Conservation (phyloP, 2,329 filamentous ascomycete species). For the Aureobasidium sp. region DNA sequence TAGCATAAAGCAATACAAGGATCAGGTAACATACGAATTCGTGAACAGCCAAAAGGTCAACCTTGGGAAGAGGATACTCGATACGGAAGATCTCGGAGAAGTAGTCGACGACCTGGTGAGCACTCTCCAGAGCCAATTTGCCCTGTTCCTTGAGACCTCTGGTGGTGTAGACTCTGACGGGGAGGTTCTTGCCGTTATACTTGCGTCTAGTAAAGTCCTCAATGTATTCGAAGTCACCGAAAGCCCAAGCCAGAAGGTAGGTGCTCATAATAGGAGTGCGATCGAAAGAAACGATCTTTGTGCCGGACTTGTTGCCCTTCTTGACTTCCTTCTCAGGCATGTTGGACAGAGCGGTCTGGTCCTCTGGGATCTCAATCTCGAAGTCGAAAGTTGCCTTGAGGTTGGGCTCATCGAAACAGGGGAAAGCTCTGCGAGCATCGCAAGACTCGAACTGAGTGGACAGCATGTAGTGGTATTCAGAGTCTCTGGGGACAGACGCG, state of each 20-base stretch:
- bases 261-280: constrained; percentile 83
- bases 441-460: constrained; percentile 97
- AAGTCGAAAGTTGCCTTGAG: constrained; percentile 96
- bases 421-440: constrained; percentile 89
- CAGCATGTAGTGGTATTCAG: constrained; percentile 60
- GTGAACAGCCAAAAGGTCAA: constrained; percentile 82
- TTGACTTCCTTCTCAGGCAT: constrained; percentile 78
- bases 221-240: constrained; percentile 95
- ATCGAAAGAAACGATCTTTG: constrained; percentile 68
- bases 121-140: constrained; percentile 80
- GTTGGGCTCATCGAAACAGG: constrained; percentile 97
- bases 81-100: constrained; percentile 93
- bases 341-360: constrained; percentile 85
- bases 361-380: constrained; percentile 80
- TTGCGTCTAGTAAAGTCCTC: constrained; percentile 83
- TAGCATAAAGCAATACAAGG: neutral
- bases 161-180: constrained; percentile 93
- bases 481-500: constrained; percentile 68
- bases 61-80: constrained; percentile 88
- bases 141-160: constrained; percentile 91
- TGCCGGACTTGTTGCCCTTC: constrained; percentile 58
- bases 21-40: constrained; percentile 63
- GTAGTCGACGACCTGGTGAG: constrained; percentile 88
- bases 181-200: constrained; percentile 85
- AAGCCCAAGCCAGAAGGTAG: constrained; percentile 84